phyloP scores from a whole-genome alignment of 2,329 filamentous ascomycete species.

The Botrytis squamosa region DNA sequence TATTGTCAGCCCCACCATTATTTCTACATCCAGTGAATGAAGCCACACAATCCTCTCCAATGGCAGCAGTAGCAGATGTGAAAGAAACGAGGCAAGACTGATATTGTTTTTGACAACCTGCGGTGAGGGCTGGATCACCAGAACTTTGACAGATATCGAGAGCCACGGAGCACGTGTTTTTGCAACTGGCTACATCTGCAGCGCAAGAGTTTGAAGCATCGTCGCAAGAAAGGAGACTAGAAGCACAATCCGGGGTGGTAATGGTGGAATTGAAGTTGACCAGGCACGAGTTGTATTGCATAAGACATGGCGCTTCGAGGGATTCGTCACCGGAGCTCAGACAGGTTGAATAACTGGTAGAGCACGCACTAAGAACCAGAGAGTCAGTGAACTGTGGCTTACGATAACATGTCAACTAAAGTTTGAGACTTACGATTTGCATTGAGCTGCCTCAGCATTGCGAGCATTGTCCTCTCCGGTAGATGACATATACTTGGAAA shows the following conservation, averaged over 20 bases:
- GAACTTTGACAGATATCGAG: constrained; percentile 22
- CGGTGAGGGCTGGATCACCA: constrained; percentile 15
- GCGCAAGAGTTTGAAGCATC: constrained; percentile 19
- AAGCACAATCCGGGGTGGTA: neutral
- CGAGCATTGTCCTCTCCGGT: constrained; percentile 20
- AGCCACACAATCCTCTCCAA: constrained; percentile 10
- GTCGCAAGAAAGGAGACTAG: neutral
- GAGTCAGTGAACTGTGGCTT: neutral
- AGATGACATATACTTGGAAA: constrained; percentile 23
- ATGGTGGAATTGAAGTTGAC: neutral
- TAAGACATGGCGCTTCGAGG: constrained; percentile 17
- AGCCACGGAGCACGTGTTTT: constrained; percentile 25
- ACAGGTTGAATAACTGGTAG: constrained; percentile 15
- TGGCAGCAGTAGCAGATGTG: constrained; percentile 16
- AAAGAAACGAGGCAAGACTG: constrained; percentile 21
- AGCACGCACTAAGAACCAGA: neutral
- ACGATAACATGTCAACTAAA: neutral
- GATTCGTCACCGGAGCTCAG: constrained; percentile 18
- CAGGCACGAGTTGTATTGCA: constrained; percentile 21
- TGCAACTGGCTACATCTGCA: constrained; percentile 19
- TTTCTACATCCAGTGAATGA: constrained; percentile 1
- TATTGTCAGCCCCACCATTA: neutral
- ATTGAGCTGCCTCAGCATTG: constrained; percentile 21
- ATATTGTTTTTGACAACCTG: constrained; percentile 20
- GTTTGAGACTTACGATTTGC: constrained; percentile 22